Base-by-base conservation (phyloP, 2,329 filamentous ascomycete genomes). In the Aurifilum marmelostoma region DNA sequence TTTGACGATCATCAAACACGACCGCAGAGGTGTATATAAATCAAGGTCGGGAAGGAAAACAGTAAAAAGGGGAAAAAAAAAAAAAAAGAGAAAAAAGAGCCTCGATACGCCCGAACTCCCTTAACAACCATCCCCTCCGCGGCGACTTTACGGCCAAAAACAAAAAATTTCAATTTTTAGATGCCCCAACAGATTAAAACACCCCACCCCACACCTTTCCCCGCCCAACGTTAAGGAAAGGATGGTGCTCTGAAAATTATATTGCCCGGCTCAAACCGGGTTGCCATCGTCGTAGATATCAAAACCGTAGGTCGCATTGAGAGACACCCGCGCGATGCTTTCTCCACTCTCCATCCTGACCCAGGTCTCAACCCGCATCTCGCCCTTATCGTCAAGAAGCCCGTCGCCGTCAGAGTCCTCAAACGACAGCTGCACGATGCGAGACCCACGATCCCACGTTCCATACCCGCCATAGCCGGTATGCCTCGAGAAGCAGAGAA, bases 401-500 rank as follows among this genome's bases (percentile, higher is more conserved):
- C 60, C 65, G 24, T 56, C 65, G n/a, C 41, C 65, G 16, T 63
- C 60, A 9, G 24, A 1, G 39, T 72, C 50, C 2, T 68, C 47
- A 32, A 74, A 72, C 18, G 66, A 59, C 18, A 75, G 67, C 54
- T 65, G 71, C 29, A 75, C 50, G 41, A 74, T 67, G 2, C 71
- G 67, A 18, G 69, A 56, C 18, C 71, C 71, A 16, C 69, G 64
- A 18, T 67, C 66, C 71, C 71, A 72, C 27, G 61, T 37, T 5
- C 71, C 71, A 58, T 71, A 72, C 34, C 71, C 71, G 16, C 71
- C 71, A 43, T 72, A 72, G 32, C 71, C 71, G 8, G 71, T 69
- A 61, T 67, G 68, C 50, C 64, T 68, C 16, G 66, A 68, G 74
- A 90, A 91, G 73, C 84, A 86, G 12, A 86, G 73, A 60, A 71